Evolutionary conservation across 2,329 filamentous ascomycete species (phyloP), one percentile per base, ranked within the genome.

Genomic region (Colletotrichum limetticola): DNA sequence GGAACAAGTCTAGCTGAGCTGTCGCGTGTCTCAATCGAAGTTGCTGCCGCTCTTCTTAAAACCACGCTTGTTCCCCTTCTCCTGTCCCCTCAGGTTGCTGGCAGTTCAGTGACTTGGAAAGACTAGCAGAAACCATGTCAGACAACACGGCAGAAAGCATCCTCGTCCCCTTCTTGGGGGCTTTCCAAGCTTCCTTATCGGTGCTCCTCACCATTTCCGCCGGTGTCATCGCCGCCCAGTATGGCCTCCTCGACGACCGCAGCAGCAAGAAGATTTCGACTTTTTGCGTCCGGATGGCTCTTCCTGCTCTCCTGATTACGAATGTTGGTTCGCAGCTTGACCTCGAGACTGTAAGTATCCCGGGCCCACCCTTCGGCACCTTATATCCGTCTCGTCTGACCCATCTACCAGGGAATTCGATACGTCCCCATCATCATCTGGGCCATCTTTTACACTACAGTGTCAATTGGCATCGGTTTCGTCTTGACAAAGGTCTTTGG

Each of bases 151-250:
- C 68, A 59, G 62, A 66, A 28, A 74, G 68, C 71, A 49, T 84
- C 14, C 55, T 81, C 35, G 76, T 79, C 68, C 86, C 85, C 26
- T 84, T 86, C 71, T 71, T 86, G 1, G 85, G 82, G 1, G 86
- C 85, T 30, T 79, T 87, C 32, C 85, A 87, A 77, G 86, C 86
- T 30, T 83, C 81, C 61, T 76, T 87, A 32, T 86, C 85, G 0
- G 85, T 87, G 2, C 79, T 87, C 4, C 80, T 88, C 3, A 85
- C 86, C 28, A 85, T 88, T 28, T 80, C 75, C 24, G 86, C 85
- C 69, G 86, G 86, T 19, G 82, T 79, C 16, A 49, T 85, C 6
- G 83, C 85, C 0, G 84, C 83, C 1, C 78, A 80, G 49, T 78
- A 83, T 37, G 78, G 80, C 4, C 77, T 87, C 2, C 80, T 87